Evolutionary conservation across 176 grass and related monocot genomes (phyloP), one percentile per base, ranked within the genome.

Genomic region (Raddia guianensis): DNA sequence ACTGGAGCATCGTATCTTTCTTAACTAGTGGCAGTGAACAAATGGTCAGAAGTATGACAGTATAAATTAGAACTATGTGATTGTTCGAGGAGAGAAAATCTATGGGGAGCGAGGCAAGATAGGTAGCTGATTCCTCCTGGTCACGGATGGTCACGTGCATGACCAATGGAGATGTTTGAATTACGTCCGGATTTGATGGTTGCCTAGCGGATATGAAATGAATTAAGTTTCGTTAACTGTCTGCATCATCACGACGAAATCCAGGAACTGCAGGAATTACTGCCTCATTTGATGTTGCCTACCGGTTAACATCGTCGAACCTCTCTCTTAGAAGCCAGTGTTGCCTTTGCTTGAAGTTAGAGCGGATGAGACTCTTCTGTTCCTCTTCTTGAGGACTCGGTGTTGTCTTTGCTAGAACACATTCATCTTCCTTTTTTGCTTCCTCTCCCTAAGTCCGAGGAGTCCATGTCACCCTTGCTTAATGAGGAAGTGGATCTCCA

Each of bases 111-210:
- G 46, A 48, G 9, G 9, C 8, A 11, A 21, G 56, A 21, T 10
- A 14, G 9, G 12, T 35, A 14, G 12, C 15, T 66, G 63, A 45
- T 67, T 67, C 37, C 11, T 44, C 37, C 40, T 1, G 2, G 32
- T 63, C 37, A 18, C 37, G 40, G 40, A 67, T 67, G 70, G 70
- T 37, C 70, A 55, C 32, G 13, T 55, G 51, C 14, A 78, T 55
- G 75, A 18, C 4, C 5, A 2, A n/a, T 65, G 47, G 50, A 62
- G 43, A 15, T 48, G 40, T 59, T 55, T 79, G 47, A 15, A 43
- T 49, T 42, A 53, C 14, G 49, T 37, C 55, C 44, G 5, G 59
- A 49, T 79, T 35, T 47, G 61, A 57, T 54, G 72, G 72, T 20
- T 57, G 16, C 52, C 72, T 18, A 42, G 62, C 43, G 43, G 27